Percentiles rank a stretch among this genome's conserved stretches.
phyloP scores from a whole-genome alignment of 495 filamentous ascomycete genomes.

The Daldinia caldariorum region DNA sequence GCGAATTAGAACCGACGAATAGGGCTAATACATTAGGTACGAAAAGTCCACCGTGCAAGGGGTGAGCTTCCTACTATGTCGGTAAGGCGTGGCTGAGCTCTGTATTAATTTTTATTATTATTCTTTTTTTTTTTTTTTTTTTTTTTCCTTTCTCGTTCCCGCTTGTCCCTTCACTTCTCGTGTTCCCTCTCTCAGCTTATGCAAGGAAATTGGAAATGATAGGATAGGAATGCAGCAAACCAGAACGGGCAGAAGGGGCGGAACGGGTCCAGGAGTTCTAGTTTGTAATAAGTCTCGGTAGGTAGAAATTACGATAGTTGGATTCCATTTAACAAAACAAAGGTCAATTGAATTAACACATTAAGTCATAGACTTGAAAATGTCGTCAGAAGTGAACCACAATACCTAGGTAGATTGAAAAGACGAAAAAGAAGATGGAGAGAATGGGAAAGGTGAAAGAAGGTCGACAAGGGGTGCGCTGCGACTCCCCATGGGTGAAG shows the following conservation, averaged over 20 bases:
- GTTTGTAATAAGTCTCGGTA: constrained; percentile 33
- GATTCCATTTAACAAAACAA: constrained; percentile 10
- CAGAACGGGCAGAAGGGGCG: background rate
- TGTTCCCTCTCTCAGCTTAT: constrained; percentile 33
- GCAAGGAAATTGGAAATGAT: constrained; percentile 33
- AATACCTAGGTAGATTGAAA: constrained; percentile 24
- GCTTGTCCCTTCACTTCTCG: constrained; percentile 32
- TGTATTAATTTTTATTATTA: background rate
- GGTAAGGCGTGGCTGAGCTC: constrained; percentile 41
- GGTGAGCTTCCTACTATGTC: background rate
- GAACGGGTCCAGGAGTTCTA: constrained; percentile 24
- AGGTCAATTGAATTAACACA: constrained; percentile 8
- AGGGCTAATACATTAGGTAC: constrained; percentile 44
- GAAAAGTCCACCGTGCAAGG: constrained; percentile 32
- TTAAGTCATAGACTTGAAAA: constrained; percentile 34
- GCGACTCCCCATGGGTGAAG: constrained; percentile 21
- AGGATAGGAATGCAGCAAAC: constrained; percentile 43
- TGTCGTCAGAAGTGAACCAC: constrained; percentile 24
- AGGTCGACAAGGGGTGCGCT: constrained; percentile 30
- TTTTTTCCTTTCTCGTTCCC: constrained; percentile 17
- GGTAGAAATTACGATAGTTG: constrained; percentile 4
- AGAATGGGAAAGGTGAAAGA: constrained; percentile 5
- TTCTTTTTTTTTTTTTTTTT: constrained; percentile 26
- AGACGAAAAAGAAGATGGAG: constrained; percentile 45
- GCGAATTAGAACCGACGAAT: constrained; percentile 30